These are phyloP conservation scores for Mucor ambiguus DNA, from an alignment of 371 early-diverging fungal genomes.

Conservation along the genomic window DNA sequence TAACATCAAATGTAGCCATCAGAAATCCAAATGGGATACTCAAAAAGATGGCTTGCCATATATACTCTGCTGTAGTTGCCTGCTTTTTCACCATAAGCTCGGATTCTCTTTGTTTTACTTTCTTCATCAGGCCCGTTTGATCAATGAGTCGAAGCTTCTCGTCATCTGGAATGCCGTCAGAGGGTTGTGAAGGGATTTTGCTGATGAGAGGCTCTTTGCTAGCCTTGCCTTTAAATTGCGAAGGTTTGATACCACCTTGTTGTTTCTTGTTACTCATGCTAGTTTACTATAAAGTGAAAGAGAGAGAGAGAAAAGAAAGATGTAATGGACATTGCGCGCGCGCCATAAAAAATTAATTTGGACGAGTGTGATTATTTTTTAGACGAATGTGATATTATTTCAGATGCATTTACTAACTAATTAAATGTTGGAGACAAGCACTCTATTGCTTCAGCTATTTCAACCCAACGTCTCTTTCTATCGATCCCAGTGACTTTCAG, in stretches of 20 bases:
- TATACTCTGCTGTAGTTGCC: constrained; percentile 42
- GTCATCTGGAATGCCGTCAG: constrained; percentile 34
- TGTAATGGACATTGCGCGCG: background rate
- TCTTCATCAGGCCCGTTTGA: constrained; percentile 53
- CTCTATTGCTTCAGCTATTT: background rate
- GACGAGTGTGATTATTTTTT: no score
- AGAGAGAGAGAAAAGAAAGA: background rate
- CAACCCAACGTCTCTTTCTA: constrained; percentile 8
- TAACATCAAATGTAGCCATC: constrained; percentile 59
- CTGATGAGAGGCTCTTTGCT: constrained; percentile 36
- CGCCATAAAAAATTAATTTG: no score
- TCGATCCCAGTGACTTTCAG: constrained; percentile 7
- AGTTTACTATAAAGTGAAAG: background rate
- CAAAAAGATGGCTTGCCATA: constrained; percentile 60
- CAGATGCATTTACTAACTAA: no score
- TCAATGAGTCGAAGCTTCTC: constrained; percentile 55
- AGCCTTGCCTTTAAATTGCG: constrained; percentile 18
- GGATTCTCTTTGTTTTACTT: constrained; percentile 43
- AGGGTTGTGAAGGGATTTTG: constrained; percentile 31
- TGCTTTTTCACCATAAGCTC: constrained; percentile 24
- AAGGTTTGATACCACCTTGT: constrained; percentile 20
- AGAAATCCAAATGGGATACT: constrained; percentile 59
- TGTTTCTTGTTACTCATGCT: constrained; percentile 2
- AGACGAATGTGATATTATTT: no score
- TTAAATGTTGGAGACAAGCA: no score